Base-by-base conservation (phyloP, 176 grass and related monocot species). In the Oryza glaberrima region DNA sequence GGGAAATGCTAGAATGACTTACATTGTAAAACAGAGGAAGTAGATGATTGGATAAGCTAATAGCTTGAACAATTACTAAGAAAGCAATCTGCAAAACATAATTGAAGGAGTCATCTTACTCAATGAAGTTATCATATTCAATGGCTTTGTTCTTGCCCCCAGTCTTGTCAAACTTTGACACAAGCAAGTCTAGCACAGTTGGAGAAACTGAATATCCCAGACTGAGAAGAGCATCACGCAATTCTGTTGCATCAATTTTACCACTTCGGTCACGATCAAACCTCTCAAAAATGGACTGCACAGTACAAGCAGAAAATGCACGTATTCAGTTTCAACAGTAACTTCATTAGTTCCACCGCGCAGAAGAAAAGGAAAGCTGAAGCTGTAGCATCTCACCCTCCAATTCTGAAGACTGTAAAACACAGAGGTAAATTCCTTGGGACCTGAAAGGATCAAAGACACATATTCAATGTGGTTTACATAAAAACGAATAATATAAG, bases 351-450 rank as follows among this genome's bases (percentile, higher is more conserved):
- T 16, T 82, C 2, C 16, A 43, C 38, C 32, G 35, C 11, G 19
- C 9, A 79, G 5, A 54, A 30, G 45, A 36, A 54, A 87, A 67
- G 35, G 15, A 52, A 63, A 80, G 8, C 34, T 45, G 34, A 80
- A 75, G 28, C 14, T 70, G 66, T 46, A 64, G 65, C 65, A 66
- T 76, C 88, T 76, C 83, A 98, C 96, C 84, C 96, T 95, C 96
- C 96, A 98, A 65, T 82, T 95, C 84, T 98, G 96, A 88, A 98
- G 96, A 88, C 96, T 95, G 86, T 92, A 94, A 76, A 98, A 98
- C 72, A 98, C 91, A 65, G 87, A 85, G 61, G 71, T 90, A 67
- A 98, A 98, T 75, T 95, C 96, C 89, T 98, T 95, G 71, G 93
- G 96, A 5, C 96, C 93, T 95, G 75, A 51, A 90, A 81, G 64